These are phyloP conservation scores for Trichoderma sp. DNA, from an alignment of 2,329 filamentous ascomycete genomes.

Conservation along the genomic window DNA sequence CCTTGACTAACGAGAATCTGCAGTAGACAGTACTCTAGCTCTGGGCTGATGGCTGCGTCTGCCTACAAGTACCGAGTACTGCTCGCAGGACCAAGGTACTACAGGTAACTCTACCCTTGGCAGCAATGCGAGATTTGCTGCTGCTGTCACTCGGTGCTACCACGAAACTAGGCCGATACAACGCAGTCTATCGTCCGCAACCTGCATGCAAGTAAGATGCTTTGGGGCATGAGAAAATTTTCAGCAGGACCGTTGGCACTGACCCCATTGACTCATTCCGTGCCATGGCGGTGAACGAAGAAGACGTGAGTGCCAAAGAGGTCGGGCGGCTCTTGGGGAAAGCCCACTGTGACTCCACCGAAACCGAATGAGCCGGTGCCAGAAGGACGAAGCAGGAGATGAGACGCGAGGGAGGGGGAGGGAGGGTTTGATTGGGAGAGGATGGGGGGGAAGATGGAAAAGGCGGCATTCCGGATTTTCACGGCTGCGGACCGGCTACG, in stretches of 20 bases:
- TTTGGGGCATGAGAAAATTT: conserved; percentile 7
- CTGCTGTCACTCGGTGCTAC: neutral
- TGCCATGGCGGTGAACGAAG: neutral
- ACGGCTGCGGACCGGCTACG: neutral
- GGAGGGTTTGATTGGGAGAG: neutral
- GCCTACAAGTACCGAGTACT: neutral
- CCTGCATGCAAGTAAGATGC: neutral
- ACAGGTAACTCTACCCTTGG: neutral
- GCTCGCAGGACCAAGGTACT: no score
- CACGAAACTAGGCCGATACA: neutral
- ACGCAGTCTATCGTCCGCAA: neutral
- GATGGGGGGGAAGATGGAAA: neutral
- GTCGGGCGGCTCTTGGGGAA: neutral
- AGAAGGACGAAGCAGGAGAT: neutral
- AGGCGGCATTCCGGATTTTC: neutral
- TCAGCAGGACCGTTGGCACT: neutral
- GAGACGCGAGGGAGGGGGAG: neutral
- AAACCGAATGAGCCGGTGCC: conserved; percentile 5
- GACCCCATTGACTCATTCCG: neutral
- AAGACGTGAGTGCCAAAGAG: neutral
- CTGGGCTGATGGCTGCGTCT: neutral
- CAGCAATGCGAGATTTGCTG: neutral
- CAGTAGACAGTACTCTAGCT: neutral
- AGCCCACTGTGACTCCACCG: neutral
- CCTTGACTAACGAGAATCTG: neutral